These are phyloP conservation scores for Pseudozyma sp. DNA, from an alignment of 1,284 basidiomycete genomes.

Conservation along the genomic window DNA sequence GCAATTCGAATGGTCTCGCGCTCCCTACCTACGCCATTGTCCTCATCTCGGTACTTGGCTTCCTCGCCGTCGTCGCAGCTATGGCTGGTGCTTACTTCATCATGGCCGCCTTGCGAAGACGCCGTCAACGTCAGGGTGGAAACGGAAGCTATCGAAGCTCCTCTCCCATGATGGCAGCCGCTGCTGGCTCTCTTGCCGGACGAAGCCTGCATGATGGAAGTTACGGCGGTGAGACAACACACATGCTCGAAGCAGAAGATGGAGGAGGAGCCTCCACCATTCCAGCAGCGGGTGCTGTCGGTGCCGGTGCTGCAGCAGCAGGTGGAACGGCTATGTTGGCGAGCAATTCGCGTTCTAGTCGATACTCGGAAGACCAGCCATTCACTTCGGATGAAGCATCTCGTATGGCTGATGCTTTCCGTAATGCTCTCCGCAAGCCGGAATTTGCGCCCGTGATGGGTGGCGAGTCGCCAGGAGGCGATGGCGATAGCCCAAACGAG, in stretches of 20 bases:
- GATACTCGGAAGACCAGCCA: constrained; percentile 43
- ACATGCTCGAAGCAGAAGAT: constrained; percentile 42
- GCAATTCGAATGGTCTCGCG: constrained; percentile 38
- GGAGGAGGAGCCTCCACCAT: constrained; percentile 3
- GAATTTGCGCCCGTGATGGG: constrained; percentile 40
- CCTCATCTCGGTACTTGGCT: constrained; percentile 61
- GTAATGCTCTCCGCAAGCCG: constrained; percentile 54
- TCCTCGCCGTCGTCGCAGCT: constrained; percentile 53
- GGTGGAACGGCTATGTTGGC: constrained; percentile 35
- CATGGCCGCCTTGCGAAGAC: constrained; percentile 50
- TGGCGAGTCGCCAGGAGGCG: constrained; percentile 31
- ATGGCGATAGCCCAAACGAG: constrained; percentile 39
- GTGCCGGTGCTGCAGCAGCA: constrained; percentile 21
- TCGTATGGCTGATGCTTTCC: constrained; percentile 59
- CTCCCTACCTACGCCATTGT: constrained; percentile 60
- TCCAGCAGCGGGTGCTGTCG: constrained; percentile 12
- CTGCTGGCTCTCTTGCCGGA: constrained; percentile 41
- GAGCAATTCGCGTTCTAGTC: constrained; percentile 20
- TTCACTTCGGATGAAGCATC: constrained; percentile 60
- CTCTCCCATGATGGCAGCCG: constrained; percentile 52
- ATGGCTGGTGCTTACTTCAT: constrained; percentile 52
- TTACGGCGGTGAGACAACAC: constrained; percentile 34
- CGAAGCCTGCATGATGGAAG: constrained; percentile 20
- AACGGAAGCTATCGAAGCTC: constrained; percentile 45
- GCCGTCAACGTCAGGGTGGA: constrained; percentile 32